Evolutionary conservation across 495 filamentous ascomycete species (phyloP).

Genomic region (Delitschia confertaspora): DNA sequence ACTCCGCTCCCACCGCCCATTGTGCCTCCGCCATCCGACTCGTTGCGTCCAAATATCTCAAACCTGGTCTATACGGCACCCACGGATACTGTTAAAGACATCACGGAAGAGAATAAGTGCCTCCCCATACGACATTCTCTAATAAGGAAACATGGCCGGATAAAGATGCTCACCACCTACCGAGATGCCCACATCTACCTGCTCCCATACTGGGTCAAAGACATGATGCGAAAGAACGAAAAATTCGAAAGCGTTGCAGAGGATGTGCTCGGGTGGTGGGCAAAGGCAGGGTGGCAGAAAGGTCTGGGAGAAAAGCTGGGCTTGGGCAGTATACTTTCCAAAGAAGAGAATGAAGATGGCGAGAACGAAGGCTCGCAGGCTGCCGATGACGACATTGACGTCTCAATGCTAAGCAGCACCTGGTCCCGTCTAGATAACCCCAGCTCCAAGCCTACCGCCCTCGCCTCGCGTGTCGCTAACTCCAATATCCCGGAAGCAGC

Average conservation of each 20-base stretch:
- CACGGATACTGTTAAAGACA: constrained; percentile 76
- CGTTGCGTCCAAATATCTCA: constrained; percentile 54
- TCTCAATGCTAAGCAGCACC: constrained; percentile 54
- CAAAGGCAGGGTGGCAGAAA: constrained; percentile 83
- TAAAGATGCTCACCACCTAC: constrained; percentile 68
- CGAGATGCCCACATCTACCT: constrained; percentile 90
- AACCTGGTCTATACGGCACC: constrained; percentile 66
- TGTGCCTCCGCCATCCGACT: constrained; percentile 49
- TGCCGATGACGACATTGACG: constrained; percentile 52
- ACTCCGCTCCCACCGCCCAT: constrained; percentile 50
- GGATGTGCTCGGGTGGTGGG: constrained; percentile 91
- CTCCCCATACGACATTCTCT: constrained; percentile 65
- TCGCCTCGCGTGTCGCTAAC: constrained; percentile 39
- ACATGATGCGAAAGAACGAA: constrained; percentile 69
- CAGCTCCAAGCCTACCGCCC: constrained; percentile 7
- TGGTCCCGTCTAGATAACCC: constrained; percentile 7
- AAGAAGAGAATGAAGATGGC: constrained; percentile 34
- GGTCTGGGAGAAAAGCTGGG: constrained; percentile 69
- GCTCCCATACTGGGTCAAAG: constrained; percentile 82
- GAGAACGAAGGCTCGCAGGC: constrained; percentile 27
- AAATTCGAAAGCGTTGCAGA: constrained; percentile 78
- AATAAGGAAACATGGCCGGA: constrained; percentile 57
- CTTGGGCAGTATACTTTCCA: constrained; percentile 54
- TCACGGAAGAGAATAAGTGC: constrained; percentile 58
- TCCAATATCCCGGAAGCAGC: constrained; percentile 13